Evolutionary conservation across 805 yeast genomes (phyloP), one percentile per base, ranked within the genome.

Genomic region (Zygoascus tannicola): DNA sequence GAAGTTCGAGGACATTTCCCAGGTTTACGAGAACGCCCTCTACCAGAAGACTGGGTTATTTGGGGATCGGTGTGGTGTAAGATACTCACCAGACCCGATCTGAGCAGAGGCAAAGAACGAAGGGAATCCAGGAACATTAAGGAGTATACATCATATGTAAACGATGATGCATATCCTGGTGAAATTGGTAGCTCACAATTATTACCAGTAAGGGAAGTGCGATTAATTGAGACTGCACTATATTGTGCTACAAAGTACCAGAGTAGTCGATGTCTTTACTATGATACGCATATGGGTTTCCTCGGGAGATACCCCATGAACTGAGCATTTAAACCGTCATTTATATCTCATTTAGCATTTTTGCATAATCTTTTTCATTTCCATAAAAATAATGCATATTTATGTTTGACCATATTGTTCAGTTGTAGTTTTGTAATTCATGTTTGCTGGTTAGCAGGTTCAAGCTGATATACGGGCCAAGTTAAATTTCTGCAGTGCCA

Each of bases 1-100:
- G 45, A 48, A 18, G 40, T 39, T 5, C 30, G 47, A 12, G 32
- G 38, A 12, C 46, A 38, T 38, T 38, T 39, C 16, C 53, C 55
- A 12, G 26, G 44, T 8, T 18, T 43, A 15, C 35, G 49, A 21
- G 45, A 50, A 35, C 43, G 54, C 22, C 54, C 57, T 3, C 35
- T 53, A 8, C 56, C 57, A 4, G 57, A 53, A 23, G 57, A 53
- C 26, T 35, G 44, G 23, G 37, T 44, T 28, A 22, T 50, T n/a
- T 21, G 40, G 4, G 57, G 57, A 22, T 43, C 52, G 16, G 40
- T 38, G 1, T 53, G 57, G 57, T 41, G 48, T 4, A 35, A 38
- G 19, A 39, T 35, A n/a, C 38, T 44, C 3, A 38, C 38, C 12
- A 35, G 44, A n/a, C 34, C 35, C 7, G 30, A 26, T 26, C 30